Base-by-base conservation (phyloP, 352 stramenopile genomes). In the Pythium brachiatum region DNA sequence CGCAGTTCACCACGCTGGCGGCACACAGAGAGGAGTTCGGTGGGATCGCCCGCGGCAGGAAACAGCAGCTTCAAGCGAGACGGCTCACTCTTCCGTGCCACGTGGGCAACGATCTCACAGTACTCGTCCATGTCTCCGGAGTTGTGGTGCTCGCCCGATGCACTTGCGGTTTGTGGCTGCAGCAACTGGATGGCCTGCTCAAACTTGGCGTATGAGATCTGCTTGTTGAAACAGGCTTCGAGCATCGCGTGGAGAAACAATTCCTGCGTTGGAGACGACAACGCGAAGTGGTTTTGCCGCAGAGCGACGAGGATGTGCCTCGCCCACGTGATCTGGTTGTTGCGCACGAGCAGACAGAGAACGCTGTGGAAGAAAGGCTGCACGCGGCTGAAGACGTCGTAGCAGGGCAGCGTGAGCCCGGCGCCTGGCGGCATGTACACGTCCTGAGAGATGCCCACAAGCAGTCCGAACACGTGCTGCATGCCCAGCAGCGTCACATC, bases 241-340 rank as follows among this genome's bases (percentile, higher is more conserved):
- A 95, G 75, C 71, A 91, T 91, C 12, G 83, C 76, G 53, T 92
- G 81, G 20, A 95, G 68, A 32, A 95, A 91, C 20, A 95, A 66
- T 41, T 95, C 86, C 32, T 89, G 82, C 12, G 83, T 92, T 18
- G 79, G 71, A 2, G 82, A 90, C 1, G 86, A 79, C 9, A 93
- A 63, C 16, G 76, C 81, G 51, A 82, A 89, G 7, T 85, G 70
- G 53, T 69, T 69, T 15, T 68, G 68, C 0, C 75, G 73, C 23
- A 95, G 66, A 0, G 75, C 70, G 5, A 69, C 31, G 7, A 93
- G 47, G 34, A 92, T 69, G 12, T 73, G 53, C 50, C 68, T 54
- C 2, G 83, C 79, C 82, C 83, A 89, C 2, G 62, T 60, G 2
- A 89, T 36, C 64, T 94, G 86, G 11, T 78, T 57, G 44, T 90